Evolutionary conservation across 257 asterid genomes (phyloP), one percentile per base, ranked within the genome.

Genomic region (Linaria vulgaris): DNA sequence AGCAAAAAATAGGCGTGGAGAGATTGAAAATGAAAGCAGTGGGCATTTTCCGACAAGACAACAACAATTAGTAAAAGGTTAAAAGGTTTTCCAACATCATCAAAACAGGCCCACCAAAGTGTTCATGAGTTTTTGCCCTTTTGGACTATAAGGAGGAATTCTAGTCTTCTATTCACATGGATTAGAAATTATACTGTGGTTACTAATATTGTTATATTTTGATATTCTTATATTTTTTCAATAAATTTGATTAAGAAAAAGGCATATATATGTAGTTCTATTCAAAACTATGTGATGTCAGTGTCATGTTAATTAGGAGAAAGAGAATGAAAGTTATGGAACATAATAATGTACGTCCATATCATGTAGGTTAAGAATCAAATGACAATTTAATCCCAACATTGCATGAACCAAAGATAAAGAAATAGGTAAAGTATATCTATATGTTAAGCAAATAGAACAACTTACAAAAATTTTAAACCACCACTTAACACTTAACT

Each of bases 101-200:
- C 63, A 78, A 77, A 64, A 69, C 68, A 52, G 83, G 69, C 86
- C 94, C 88, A 81, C 88, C 66, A 85, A 63, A 58, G 78, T 72
- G 63, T 48, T 44, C 24, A 57, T 67, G 55, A 66, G n/a, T 57
- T 46, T 56, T 17, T 34, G 46, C 62, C 47, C 23, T 57, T 57
- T 57, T 57, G 49, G 63, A 57, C 63, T 57, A 69, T 56, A 44
- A 19, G 56, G 66, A 68, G 60, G 70, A 47, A 19, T 61, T 41
- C 69, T 39, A 17, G 9, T 65, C 46, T 63, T 73, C 56, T 63
- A 56, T 56, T 66, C 22, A 20, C 61, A 31, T 31, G 19, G 53
- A 47, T 47, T 17, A 47, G 4, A 6, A 47, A n/a, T 47, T 16
- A 21, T 15, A 46, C 6, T 3, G 25, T 30, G 34, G 34, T 27